Conservation (phyloP, 176 grass and related monocot species). For the Luzula sylvatica region DNA sequence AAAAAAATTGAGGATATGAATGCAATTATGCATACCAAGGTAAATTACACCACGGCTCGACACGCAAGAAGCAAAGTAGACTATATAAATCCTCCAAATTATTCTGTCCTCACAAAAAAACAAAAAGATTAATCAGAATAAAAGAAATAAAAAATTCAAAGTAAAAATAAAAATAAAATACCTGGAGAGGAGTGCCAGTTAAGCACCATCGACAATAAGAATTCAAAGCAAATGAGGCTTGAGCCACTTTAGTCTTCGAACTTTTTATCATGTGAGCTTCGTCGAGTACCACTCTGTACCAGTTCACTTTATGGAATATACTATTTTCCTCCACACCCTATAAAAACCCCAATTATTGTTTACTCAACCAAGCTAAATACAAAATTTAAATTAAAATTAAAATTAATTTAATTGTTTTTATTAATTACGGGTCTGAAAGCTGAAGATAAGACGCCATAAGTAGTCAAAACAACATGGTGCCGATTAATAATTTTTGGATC, state of each 20-base stretch:
- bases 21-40: constrained; percentile 40
- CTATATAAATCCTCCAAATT: constrained; percentile 87
- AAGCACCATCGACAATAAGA: constrained; percentile 90
- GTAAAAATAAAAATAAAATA: constrained; percentile 15
- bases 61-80: constrained; percentile 85
- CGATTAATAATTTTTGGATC: constrained; percentile 39
- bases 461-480: constrained; percentile 73
- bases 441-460: constrained; percentile 57
- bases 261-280: constrained; percentile 89
- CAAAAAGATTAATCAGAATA: constrained; percentile 7
- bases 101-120: constrained; percentile 39
- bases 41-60: constrained; percentile 72
- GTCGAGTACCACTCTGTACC: constrained; percentile 85
- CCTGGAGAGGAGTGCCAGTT: constrained; percentile 86
- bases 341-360: constrained; percentile 7
- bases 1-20: neutral
- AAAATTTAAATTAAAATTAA: constrained; percentile 1
- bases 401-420: neutral
- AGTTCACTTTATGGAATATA: constrained; percentile 64
- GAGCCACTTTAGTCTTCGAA: constrained; percentile 55
- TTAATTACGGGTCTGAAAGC: constrained; percentile 47
- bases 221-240: constrained; percentile 55
- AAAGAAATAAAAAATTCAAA: neutral
- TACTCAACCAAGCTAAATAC: too few species aligned
- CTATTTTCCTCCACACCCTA: constrained; percentile 40